Conservation (phyloP, 73 alveolate species). For the Durusdinium trenchii region DNA sequence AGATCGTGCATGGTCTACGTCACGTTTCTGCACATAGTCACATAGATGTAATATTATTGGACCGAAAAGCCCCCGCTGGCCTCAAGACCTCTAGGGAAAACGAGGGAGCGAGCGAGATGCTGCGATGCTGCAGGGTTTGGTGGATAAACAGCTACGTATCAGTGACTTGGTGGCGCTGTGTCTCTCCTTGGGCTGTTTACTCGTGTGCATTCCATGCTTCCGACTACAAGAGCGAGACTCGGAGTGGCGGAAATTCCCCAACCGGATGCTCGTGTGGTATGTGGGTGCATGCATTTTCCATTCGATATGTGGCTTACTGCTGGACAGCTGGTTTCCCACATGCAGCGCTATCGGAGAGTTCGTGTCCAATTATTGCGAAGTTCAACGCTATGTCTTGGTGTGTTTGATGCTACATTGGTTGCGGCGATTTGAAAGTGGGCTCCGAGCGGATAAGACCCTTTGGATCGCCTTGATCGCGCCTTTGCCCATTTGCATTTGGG, state of each 20-base stretch:
- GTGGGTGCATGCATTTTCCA: conserved; percentile 44
- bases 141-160: conserved; percentile 58
- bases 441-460: conserved; percentile 34
- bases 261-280: conserved; percentile 52
- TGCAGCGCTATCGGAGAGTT: conserved; percentile 20
- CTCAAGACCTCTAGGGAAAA: too few relatives aligned
- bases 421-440: not conserved
- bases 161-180: conserved; percentile 38
- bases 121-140: conserved; percentile 1
- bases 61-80: too few relatives aligned
- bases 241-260: conserved; percentile 27
- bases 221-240: conserved; percentile 40
- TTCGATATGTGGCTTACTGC: not conserved
- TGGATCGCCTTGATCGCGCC: conserved; percentile 80
- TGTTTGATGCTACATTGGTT: conserved; percentile 55
- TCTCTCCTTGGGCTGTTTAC: not conserved
- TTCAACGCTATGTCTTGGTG: conserved; percentile 55
- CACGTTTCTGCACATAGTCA: too few relatives aligned
- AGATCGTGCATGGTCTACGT: too few relatives aligned
- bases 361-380: conserved; percentile 45
- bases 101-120: too few relatives aligned
- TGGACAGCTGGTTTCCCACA: not conserved
- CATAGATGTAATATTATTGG: too few relatives aligned
- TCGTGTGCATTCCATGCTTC: conserved; percentile 28
- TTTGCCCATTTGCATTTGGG: conserved; percentile 50